Conservation (phyloP, 2,329 filamentous ascomycete species). For the Aspergillus chevalieri region DNA sequence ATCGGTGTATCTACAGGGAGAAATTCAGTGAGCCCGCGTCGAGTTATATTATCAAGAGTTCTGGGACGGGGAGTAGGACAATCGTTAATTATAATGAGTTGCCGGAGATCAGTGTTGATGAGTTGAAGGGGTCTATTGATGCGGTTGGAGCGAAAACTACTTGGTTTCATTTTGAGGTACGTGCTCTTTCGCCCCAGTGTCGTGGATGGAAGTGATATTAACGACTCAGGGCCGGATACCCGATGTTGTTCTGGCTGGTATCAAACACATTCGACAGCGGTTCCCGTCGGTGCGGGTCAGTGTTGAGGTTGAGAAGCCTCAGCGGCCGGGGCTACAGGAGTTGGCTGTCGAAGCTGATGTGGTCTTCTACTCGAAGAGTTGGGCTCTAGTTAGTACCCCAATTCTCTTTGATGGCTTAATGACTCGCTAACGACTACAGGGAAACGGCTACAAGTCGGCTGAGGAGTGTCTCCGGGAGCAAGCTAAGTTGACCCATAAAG, state of each 20-base stretch:
- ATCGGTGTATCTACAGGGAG: slow-evolving; percentile 55
- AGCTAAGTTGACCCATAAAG: slow-evolving; percentile 34
- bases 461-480: slow-evolving; percentile 48
- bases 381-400: slow-evolving; percentile 56
- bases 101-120: slow-evolving; percentile 59
- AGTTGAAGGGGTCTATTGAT: slow-evolving; percentile 49
- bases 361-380: slow-evolving; percentile 66
- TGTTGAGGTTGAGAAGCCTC: slow-evolving; percentile 67
- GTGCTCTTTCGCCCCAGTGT: slow-evolving; percentile 10
- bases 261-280: slow-evolving; percentile 48
- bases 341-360: slow-evolving; percentile 60
- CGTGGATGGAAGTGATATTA: not conserved
- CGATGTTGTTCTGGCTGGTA: slow-evolving; percentile 54
- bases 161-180: slow-evolving; percentile 70
- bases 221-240: slow-evolving; percentile 55
- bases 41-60: slow-evolving; percentile 63
- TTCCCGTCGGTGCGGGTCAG: slow-evolving; percentile 51
- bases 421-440: slow-evolving; percentile 10
- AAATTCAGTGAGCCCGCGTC: slow-evolving; percentile 54
- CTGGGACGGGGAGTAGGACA: slow-evolving; percentile 56
- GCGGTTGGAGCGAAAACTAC: slow-evolving; percentile 29
- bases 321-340: slow-evolving; percentile 52
- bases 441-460: slow-evolving; percentile 40
- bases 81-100: slow-evolving; percentile 65
- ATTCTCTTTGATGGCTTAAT: not conserved